Conservation (phyloP, 495 filamentous ascomycete genomes). For the Neurospora africana region DNA sequence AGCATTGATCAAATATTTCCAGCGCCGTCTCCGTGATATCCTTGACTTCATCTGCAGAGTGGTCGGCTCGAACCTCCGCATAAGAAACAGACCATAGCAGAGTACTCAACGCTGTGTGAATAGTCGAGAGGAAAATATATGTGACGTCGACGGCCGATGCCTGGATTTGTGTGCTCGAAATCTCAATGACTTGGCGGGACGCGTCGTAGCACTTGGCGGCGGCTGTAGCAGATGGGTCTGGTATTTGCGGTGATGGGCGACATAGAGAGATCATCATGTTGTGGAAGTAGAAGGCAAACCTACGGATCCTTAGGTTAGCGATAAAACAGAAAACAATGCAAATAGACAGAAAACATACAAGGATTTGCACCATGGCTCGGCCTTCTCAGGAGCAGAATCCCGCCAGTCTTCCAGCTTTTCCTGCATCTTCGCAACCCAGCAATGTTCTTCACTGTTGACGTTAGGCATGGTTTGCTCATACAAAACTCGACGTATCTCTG, state of each 20-base stretch:
- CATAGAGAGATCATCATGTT: slow-evolving; percentile 77
- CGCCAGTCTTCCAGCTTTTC: slow-evolving; percentile 65
- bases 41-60: slow-evolving; percentile 61
- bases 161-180: slow-evolving; percentile 66
- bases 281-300: slow-evolving; percentile 69
- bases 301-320: slow-evolving; percentile 18
- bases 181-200: slow-evolving; percentile 63
- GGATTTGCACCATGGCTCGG: slow-evolving; percentile 34
- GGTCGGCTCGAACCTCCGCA: slow-evolving; percentile 60
- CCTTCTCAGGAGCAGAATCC: slow-evolving; percentile 32
- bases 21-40: slow-evolving; percentile 57
- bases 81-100: slow-evolving; percentile 84
- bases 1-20: slow-evolving; percentile 61
- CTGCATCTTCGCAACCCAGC: slow-evolving; percentile 77
- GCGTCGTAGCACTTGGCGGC: slow-evolving; percentile 75
- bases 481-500: slow-evolving; percentile 72
- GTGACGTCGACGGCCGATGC: slow-evolving; percentile 69
- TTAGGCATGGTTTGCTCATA: slow-evolving; percentile 69
- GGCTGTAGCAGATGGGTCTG: slow-evolving; percentile 64
- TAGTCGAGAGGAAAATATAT: slow-evolving; percentile 78
- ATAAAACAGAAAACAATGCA: no score
- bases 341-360: slow-evolving; percentile 32
- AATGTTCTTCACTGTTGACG: slow-evolving; percentile 63
- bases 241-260: slow-evolving; percentile 81
- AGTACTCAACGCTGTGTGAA: slow-evolving; percentile 81